Evolutionary conservation across 228 moss, liverwort and hornwort genomes (phyloP), one percentile per base, ranked within the genome.

Genomic region (Sphagnum fallax): DNA sequence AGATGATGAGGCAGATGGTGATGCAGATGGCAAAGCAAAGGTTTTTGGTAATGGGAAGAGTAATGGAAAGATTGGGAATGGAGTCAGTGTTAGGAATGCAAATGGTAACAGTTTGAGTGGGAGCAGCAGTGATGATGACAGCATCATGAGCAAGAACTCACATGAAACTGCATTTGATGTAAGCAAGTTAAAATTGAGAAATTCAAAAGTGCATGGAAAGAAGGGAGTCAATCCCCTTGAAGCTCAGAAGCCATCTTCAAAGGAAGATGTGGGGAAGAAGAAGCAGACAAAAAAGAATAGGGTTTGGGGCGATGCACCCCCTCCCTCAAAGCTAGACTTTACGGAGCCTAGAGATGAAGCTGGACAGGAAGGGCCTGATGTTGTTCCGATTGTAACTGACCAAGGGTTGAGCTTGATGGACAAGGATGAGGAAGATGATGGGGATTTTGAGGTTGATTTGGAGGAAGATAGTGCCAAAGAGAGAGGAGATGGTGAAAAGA

Each of bases 251-350:
- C 66, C 80, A 62, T 72, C 80, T 70, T 68, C 86, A 49, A 88
- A 94, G 80, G 93, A 92, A 70, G 90, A 90, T 62, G 67, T 63
- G 11, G 87, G 77, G 66, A 60, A 71, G 13, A 78, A 70, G 74
- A 96, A 96, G 83, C 93, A 93, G 80, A 77, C 65, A 61, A 98
- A 98, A 87, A 87, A 92, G 75, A 94, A 90, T 70, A 85, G 92
- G 88, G 86, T 89, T 79, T 93, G 93, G 93, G 91, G 83, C 73
- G 87, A 83, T 58, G 79, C 87, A 70, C 89, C 89, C 74, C 83
- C 83, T 82, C 90, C 92, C 78, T 78, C 87, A 47, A 98, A 90
- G 83, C 75, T 98, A 70, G 98, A 98, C 75, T 98, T 83, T 62
- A 91, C 98, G 60, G 83, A 98, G 65, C 80, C 84, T 51, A 49